These are phyloP conservation scores for Fusarium nodosum DNA, from an alignment of 2,329 filamentous ascomycete species.

Conservation along the genomic window DNA sequence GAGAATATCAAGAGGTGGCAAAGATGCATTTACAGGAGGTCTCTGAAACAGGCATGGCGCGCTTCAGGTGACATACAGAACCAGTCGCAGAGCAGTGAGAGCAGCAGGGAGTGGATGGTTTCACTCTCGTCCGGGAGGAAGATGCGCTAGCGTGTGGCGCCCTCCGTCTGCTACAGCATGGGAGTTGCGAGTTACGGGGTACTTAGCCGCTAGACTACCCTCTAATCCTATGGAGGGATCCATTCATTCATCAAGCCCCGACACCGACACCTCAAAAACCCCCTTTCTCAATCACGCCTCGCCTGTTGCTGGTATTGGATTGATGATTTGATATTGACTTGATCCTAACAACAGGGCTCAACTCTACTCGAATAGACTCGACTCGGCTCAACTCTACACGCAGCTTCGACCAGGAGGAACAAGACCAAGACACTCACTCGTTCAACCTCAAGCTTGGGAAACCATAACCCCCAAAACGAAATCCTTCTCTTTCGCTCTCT, in stretches of 20 bases:
- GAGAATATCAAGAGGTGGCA: slow-evolving; percentile 11
- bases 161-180: slow-evolving; percentile 18
- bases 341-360: slow-evolving; percentile 33
- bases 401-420: slow-evolving; percentile 2
- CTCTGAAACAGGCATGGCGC: slow-evolving; percentile 43
- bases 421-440: slow-evolving; percentile 4
- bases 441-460: slow-evolving; percentile 19
- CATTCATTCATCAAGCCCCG: slow-evolving; percentile 29
- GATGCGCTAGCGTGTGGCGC: slow-evolving; percentile 44
- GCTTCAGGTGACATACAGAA: slow-evolving; percentile 46
- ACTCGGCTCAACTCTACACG: slow-evolving; percentile 4
- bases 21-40: slow-evolving; percentile 10
- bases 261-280: slow-evolving; percentile 49
- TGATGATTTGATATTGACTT: slow-evolving; percentile 38
- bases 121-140: slow-evolving; percentile 14
- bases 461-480: slow-evolving; percentile 19
- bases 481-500: slow-evolving; percentile 42
- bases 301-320: slow-evolving; percentile 37
- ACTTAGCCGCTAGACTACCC: slow-evolving; percentile 43
- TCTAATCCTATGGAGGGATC: slow-evolving; percentile 1
- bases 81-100: slow-evolving; percentile 34
- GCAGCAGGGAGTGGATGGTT: slow-evolving; percentile 26
- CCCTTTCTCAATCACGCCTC: slow-evolving; percentile 48
- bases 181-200: slow-evolving; percentile 46
- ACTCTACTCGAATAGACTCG: background rate